Evolutionary conservation across 352 stramenopile genomes (phyloP).

Genomic region (Pythium coloratum): DNA sequence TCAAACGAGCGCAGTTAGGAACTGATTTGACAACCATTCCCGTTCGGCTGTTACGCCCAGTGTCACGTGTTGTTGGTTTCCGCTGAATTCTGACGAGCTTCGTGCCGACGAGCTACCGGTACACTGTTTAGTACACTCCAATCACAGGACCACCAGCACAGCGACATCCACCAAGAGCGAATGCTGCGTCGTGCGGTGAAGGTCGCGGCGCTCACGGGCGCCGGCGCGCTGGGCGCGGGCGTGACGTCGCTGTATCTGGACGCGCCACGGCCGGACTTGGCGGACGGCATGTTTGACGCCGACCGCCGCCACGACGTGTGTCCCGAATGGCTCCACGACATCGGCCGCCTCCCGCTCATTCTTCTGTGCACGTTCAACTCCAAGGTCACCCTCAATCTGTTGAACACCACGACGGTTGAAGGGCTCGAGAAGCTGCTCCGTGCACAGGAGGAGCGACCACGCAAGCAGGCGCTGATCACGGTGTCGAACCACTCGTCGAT

Average conservation of each 20-base stretch:
- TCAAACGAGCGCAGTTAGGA: neutral
- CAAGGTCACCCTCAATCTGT: slow-evolving; percentile 56
- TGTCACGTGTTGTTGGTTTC: slow-evolving; percentile 3
- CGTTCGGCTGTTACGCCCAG: neutral
- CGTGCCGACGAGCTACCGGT: too few species aligned
- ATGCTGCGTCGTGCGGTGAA: slow-evolving; percentile 24
- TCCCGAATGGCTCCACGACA: slow-evolving; percentile 67
- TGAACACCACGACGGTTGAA: slow-evolving; percentile 53
- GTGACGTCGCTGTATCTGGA: slow-evolving; percentile 55
- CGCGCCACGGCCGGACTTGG: slow-evolving; percentile 51
- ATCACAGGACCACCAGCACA: slow-evolving; percentile 4
- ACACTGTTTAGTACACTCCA: too few species aligned
- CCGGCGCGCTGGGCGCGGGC: slow-evolving; percentile 23
- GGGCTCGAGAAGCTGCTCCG: slow-evolving; percentile 47
- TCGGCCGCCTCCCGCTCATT: slow-evolving; percentile 56
- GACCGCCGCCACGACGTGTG: slow-evolving; percentile 40
- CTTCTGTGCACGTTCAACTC: slow-evolving; percentile 39
- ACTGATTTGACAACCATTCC: neutral
- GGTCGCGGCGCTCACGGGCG: slow-evolving; percentile 11
- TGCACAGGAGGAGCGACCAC: slow-evolving; percentile 43
- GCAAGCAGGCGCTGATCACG: slow-evolving; percentile 65
- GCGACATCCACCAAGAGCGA: slow-evolving; percentile 11
- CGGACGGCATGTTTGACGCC: slow-evolving; percentile 41
- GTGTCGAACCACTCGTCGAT: slow-evolving; percentile 86
- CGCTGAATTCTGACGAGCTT: slow-evolving; percentile 1